Base-by-base conservation (phyloP, 352 stramenopile species). In the Globisporangium echinulatum region DNA sequence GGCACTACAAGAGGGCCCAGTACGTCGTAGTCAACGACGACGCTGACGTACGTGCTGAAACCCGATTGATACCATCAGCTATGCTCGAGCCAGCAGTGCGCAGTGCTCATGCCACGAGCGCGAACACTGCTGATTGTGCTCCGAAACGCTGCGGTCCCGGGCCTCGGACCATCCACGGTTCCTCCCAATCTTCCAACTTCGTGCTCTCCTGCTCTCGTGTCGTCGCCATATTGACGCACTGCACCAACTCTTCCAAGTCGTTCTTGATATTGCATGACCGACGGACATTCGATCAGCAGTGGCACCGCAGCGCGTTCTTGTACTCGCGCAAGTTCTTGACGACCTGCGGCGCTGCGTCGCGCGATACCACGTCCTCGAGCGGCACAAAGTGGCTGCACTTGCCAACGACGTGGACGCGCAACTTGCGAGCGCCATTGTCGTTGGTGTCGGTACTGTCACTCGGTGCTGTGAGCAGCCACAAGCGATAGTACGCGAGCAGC, bases 361-460 rank as follows among this genome's bases (percentile, higher is more conserved):
- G 67, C 3, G 69, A 48, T 5, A 90, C 64, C 10, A 91, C 63
- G 36, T 77, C 61, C 53, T 93, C 83, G 7, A 93, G 54, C 10
- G 79, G 81, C n/a, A 87, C 67, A 9, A 79, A 69, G 9, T 74
- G 69, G 57, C 78, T 88, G 55, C 65, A 75, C 63, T 81, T 75
- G 36, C 84, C 84, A 14, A 93, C 76, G 33, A 93, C 67, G 58
- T 93, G 84, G 36, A 93, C 78, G 11, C 81, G 76, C 10, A 93
- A 68, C 61, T 92, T 92, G 11, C 71, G 63, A 5, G 70, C 61
- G 25, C 58, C 56, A 6, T 15, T 17, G 2, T 70, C 50, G 0
- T 53, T 39, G 17, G 44, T 49, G 17, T 63, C 33, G 7, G 10
- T 38, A 4, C 68, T 47, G 1, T 55, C 37, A 2, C 48, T 48